Conservation (phyloP, 2,329 filamentous ascomycete genomes). For the Aurifilum marmelostoma region DNA sequence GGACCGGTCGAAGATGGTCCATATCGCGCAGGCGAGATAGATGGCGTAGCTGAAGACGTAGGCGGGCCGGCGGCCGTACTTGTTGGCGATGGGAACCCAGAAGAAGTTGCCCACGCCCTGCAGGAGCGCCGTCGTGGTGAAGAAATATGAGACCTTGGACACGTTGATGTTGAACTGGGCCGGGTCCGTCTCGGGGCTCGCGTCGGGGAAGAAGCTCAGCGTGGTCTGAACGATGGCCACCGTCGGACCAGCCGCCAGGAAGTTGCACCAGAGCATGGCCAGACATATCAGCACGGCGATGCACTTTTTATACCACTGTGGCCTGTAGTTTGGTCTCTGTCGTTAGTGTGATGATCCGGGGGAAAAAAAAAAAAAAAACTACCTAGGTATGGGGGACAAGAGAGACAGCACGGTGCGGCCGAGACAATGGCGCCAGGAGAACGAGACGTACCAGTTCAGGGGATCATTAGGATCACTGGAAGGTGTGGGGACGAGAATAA, state of each 20-base stretch:
- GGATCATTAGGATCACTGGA: slow-evolving; percentile 56
- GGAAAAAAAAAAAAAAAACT: slow-evolving; percentile 2
- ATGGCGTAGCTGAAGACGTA: slow-evolving; percentile 49
- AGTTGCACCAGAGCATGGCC: slow-evolving; percentile 60
- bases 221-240: slow-evolving; percentile 54
- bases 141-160: slow-evolving; percentile 54
- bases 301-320: slow-evolving; percentile 52
- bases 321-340: slow-evolving; percentile 36
- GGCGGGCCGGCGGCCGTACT: slow-evolving; percentile 48
- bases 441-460: slow-evolving; percentile 50
- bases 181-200: slow-evolving; percentile 34
- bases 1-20: slow-evolving; percentile 47
- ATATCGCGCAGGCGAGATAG: slow-evolving; percentile 46
- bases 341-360: no score
- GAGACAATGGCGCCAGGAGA: not conserved
- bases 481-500: slow-evolving; percentile 55
- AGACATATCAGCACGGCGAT: slow-evolving; percentile 53
- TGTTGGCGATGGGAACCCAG: slow-evolving; percentile 51
- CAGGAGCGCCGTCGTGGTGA: slow-evolving; percentile 53
- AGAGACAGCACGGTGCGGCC: not conserved
- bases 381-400: slow-evolving; percentile 24
- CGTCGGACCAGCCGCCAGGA: slow-evolving; percentile 57
- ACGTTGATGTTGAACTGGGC: slow-evolving; percentile 40
- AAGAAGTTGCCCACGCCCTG: slow-evolving; percentile 52
- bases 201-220: slow-evolving; percentile 49